A percentile compares a stretch with the other conserved stretches of the same genome.
These are phyloP conservation scores for Diaporthe longicolla DNA, from an alignment of 2,329 filamentous ascomycete genomes.

Conservation along the genomic window DNA sequence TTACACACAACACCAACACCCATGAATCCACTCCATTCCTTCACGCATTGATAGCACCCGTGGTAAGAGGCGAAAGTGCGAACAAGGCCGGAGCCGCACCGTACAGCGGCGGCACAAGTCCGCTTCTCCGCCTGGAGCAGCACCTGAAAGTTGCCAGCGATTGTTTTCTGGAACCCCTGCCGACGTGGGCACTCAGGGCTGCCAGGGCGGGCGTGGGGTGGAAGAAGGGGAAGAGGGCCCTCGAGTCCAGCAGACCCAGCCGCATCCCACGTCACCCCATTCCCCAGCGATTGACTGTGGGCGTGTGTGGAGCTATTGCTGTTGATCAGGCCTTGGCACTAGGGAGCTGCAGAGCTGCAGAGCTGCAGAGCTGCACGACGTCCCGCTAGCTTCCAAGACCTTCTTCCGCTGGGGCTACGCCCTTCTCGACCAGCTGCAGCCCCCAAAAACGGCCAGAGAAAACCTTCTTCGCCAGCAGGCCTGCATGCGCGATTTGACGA, in stretches of 20 bases:
- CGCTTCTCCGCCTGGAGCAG: slow-evolving; percentile 23
- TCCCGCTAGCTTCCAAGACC: slow-evolving; percentile 27
- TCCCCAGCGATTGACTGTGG: slow-evolving; percentile 37
- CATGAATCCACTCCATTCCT: not conserved
- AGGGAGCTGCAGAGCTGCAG: slow-evolving; percentile 33
- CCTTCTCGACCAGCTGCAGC: slow-evolving; percentile 18
- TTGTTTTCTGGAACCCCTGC: slow-evolving; percentile 22
- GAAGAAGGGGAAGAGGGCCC: slow-evolving; percentile 32
- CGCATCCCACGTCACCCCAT: slow-evolving; percentile 34
- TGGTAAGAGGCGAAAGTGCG: slow-evolving; percentile 21
- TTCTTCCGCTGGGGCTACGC: slow-evolving; percentile 26
- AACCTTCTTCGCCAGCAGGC: slow-evolving; percentile 22
- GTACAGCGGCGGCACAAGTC: slow-evolving; percentile 29
- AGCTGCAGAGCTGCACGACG: slow-evolving; percentile 34
- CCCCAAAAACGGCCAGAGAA: slow-evolving; percentile 11
- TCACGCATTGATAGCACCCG: slow-evolving; percentile 5
- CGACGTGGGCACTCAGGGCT: slow-evolving; percentile 8
- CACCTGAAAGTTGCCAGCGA: slow-evolving; percentile 13
- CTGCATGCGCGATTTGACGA: slow-evolving; percentile 29
- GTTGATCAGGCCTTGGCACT: slow-evolving; percentile 35
- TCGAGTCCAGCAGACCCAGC: slow-evolving; percentile 28
- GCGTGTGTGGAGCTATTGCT: slow-evolving; percentile 15
- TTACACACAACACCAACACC: slow-evolving; percentile 9
- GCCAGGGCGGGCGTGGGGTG: slow-evolving; percentile 33
- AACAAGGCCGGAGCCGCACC: slow-evolving; percentile 12